A percentile compares a stretch with the other conserved stretches of the same genome.
Conservation (phyloP, 1,284 basidiomycete species). For the Exsudoporus floridanus region DNA sequence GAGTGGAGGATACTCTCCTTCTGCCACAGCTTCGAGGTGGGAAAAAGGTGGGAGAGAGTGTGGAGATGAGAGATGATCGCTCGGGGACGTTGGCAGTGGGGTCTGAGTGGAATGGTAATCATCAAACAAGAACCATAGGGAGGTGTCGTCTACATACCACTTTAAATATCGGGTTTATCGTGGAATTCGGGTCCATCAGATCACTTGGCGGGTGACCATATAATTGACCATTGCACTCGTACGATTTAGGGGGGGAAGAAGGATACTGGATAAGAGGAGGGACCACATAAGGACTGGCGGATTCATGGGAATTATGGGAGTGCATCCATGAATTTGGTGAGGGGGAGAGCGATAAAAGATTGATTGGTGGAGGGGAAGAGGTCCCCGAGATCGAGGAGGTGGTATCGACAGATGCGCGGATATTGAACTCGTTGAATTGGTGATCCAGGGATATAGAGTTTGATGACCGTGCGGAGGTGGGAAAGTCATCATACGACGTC, state of each 20-base stretch:
- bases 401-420: slow-evolving; percentile 69
- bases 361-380: slow-evolving; percentile 72
- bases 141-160: slow-evolving; percentile 62
- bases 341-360: slow-evolving; percentile 66
- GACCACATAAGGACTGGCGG: slow-evolving; percentile 37
- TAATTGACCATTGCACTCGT: slow-evolving; percentile 41
- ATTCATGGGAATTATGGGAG: slow-evolving; percentile 46
- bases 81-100: slow-evolving; percentile 49
- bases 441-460: slow-evolving; percentile 81
- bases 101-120: slow-evolving; percentile 41
- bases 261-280: slow-evolving; percentile 40
- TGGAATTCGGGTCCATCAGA: slow-evolving; percentile 57
- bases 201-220: slow-evolving; percentile 50
- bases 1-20: slow-evolving; percentile 62
- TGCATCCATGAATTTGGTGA: slow-evolving; percentile 53
- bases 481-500: slow-evolving; percentile 68
- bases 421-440: slow-evolving; percentile 73
- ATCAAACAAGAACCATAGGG: slow-evolving; percentile 29
- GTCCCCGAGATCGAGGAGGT: slow-evolving; percentile 58
- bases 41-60: slow-evolving; percentile 73
- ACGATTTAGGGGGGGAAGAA: slow-evolving; percentile 38
- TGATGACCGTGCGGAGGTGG: slow-evolving; percentile 73
- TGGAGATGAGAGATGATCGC: slow-evolving; percentile 42
- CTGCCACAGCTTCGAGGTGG: slow-evolving; percentile 77
- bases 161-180: slow-evolving; percentile 89